Conservation (phyloP, 257 asterid species). For the Przewalskia tangutica region DNA sequence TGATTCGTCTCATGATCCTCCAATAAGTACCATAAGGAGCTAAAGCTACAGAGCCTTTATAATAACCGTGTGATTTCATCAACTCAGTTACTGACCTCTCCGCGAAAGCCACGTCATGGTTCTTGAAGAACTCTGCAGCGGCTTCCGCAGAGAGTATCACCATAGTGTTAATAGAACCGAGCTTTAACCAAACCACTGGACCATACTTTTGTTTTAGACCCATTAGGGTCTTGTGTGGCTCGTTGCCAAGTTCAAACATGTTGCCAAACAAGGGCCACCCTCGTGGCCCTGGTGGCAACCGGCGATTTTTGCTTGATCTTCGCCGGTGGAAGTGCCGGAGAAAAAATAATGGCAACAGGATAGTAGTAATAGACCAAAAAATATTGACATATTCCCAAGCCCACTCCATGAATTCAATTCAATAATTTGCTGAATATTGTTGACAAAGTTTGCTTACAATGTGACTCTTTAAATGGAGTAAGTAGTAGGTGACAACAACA, state of each 20-base stretch:
- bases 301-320: not conserved
- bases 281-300: slow-evolving; percentile 7
- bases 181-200: slow-evolving; percentile 7
- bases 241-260: slow-evolving; percentile 7
- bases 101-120: slow-evolving; percentile 35
- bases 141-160: slow-evolving; percentile 2
- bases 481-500: not conserved
- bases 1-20: slow-evolving; percentile 32
- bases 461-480: not conserved
- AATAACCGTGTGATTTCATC: slow-evolving; percentile 30
- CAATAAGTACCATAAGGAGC: slow-evolving; percentile 40
- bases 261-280: slow-evolving; percentile 11
- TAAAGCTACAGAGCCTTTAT: slow-evolving; percentile 22
- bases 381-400: not conserved
- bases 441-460: not conserved
- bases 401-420: not conserved
- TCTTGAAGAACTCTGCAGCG: not conserved
- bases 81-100: slow-evolving; percentile 30
- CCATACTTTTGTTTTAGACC: slow-evolving; percentile 3
- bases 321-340: not conserved
- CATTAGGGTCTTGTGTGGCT: slow-evolving; percentile 2
- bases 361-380: not conserved
- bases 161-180: slow-evolving; percentile 6
- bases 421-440: not conserved
- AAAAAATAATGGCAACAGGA: not conserved